Base-by-base conservation (phyloP, 163 green algal genomes). In the Smithsoniella earleae region DNA sequence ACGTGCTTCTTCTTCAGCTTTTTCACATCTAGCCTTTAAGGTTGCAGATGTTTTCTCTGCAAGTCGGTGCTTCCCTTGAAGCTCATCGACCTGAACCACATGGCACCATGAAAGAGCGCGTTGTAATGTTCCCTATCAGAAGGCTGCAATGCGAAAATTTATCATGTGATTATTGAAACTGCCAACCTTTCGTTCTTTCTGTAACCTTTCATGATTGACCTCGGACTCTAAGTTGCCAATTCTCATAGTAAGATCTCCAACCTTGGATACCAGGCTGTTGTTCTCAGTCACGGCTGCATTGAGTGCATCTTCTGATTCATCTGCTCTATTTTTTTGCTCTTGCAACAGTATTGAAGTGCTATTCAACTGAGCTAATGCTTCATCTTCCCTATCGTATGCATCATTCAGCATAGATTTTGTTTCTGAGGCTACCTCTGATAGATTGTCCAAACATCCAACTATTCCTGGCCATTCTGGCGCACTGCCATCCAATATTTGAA, bases 401-500 rank as follows among this genome's bases (percentile, higher is more conserved):
- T 25, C 8, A 36, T 64, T 25, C 49, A 64, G 49, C 13, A 36
- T 25, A 25, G 31, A 6, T 64, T 25, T 36, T 27, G 33, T 27
- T 6, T 64, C 49, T 10, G 16, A 27, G 49, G 49, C 49, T 25
- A 64, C 25, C 6, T 64, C 49, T 18, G 13, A 25, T 27, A 64
- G 6, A 8, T 25, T 36, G 6, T 64, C 49, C 13, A 13, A 36
- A 13, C 49, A 64, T 0, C 25, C 49, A 6, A 36, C 25, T 10
- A 64, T 64, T 25, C 49, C 49, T 25, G 49, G 49, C 49, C 49
- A 64, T 27, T 64, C 49, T 25, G 1, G 1, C 0, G 49, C 49
- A 18, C 25, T 64, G 49, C 49, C 49, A 64, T 64, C 49, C 49
- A 64, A 18, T 25, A 64, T 64, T 27, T 64, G 49, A 6, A 64